Conservation (phyloP, 2,329 filamentous ascomycete species). For the Pezicula radicicola region DNA sequence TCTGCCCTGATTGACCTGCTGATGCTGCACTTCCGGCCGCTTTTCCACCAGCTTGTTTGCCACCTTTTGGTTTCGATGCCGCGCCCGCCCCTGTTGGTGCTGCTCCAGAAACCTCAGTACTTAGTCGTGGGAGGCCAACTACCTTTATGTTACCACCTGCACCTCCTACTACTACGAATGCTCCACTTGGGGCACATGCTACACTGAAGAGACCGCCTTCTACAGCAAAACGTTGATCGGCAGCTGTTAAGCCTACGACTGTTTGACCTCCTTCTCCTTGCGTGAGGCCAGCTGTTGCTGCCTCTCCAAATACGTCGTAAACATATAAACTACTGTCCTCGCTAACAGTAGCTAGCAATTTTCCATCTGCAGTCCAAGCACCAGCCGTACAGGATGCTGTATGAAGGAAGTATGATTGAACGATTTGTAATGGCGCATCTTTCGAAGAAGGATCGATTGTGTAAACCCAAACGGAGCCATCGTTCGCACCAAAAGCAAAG, state of each 20-base stretch:
- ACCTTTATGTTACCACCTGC: conserved; percentile 84
- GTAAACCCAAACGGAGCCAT: conserved; percentile 96
- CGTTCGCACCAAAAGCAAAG: conserved; percentile 80
- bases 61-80: conserved; percentile 20
- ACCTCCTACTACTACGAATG: conserved; percentile 82
- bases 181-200: conserved; percentile 74
- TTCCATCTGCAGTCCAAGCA: conserved; percentile 85
- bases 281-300: conserved; percentile 48
- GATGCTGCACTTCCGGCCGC: conserved; percentile 35
- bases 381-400: conserved; percentile 84
- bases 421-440: conserved; percentile 67
- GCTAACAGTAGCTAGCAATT: conserved; percentile 80
- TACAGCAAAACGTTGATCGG: conserved; percentile 87
- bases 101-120: conserved; percentile 21
- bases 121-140: conserved; percentile 70
- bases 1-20: conserved; percentile 59
- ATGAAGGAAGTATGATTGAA: conserved; percentile 91
- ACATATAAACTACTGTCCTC: conserved; percentile 89
- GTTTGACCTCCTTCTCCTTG: conserved; percentile 55
- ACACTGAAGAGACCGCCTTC: conserved; percentile 90
- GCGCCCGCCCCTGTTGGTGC: conserved; percentile 20
- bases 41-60: conserved; percentile 32
- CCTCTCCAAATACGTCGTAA: conserved; percentile 59
- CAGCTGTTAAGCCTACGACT: conserved; percentile 72
- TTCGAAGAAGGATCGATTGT: conserved; percentile 68